Conservation (phyloP, 805 yeast genomes). For the Suhomyces sp. region DNA sequence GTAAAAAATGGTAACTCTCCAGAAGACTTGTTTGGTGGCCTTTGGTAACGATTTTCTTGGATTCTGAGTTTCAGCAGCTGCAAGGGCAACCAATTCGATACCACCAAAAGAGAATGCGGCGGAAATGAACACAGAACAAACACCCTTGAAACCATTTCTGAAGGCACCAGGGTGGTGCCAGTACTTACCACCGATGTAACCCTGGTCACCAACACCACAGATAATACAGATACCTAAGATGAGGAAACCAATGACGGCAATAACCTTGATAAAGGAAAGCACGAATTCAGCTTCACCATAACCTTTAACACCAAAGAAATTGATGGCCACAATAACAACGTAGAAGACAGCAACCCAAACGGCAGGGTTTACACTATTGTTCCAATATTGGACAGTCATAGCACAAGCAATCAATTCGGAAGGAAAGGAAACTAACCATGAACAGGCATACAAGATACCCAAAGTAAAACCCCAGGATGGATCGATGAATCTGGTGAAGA, state of each 20-base stretch:
- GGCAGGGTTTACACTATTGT: constrained; percentile 29
- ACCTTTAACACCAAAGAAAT: constrained; percentile 37
- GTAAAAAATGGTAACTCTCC: constrained; percentile 53
- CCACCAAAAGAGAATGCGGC: constrained; percentile 65
- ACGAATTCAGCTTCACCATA: constrained; percentile 31
- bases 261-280: constrained; percentile 25
- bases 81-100: constrained; percentile 57
- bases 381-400: constrained; percentile 38
- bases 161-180: constrained; percentile 24
- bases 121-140: constrained; percentile 39
- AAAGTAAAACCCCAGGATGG: constrained; percentile 57
- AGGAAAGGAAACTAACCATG: constrained; percentile 35
- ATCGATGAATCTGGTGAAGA: constrained; percentile 52
- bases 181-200: constrained; percentile 21
- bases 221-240: constrained; percentile 30
- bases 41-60: constrained; percentile 58
- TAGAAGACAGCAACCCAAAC: constrained; percentile 40
- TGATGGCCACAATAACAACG: constrained; percentile 31
- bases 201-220: constrained; percentile 29
- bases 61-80: constrained; percentile 56
- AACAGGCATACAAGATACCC: constrained; percentile 45
- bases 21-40: constrained; percentile 55
- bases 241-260: constrained; percentile 30
- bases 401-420: constrained; percentile 36
- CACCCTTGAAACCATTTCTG: constrained; percentile 23